Percentiles rank a stretch among this genome's conserved stretches.
phyloP scores from a whole-genome alignment of 805 yeast genomes.

The Candida ovalis region DNA sequence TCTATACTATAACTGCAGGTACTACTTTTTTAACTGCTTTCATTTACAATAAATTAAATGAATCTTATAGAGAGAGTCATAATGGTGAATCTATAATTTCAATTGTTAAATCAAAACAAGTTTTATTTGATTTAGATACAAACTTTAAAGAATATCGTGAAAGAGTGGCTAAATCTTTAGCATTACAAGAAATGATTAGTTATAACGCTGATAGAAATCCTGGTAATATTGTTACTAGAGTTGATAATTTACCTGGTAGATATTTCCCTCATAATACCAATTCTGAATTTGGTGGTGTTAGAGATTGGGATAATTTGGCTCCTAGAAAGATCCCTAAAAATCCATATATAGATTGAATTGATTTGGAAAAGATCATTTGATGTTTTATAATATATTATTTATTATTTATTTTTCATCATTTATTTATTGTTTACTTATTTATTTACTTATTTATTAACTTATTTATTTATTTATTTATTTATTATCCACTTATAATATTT shows the following conservation, averaged over 20 bases:
- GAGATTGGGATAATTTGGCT: slow-evolving; percentile 25
- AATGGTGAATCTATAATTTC: slow-evolving; percentile 26
- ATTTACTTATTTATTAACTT: slow-evolving; percentile 5
- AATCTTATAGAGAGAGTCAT: slow-evolving; percentile 45
- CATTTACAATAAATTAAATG: slow-evolving; percentile 46
- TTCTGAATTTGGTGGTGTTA: slow-evolving; percentile 25
- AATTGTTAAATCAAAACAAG: slow-evolving; percentile 12
- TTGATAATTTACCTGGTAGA: slow-evolving; percentile 32
- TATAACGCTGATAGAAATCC: slow-evolving; percentile 11
- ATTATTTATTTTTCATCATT: slow-evolving; percentile 6
- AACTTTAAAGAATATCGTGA: slow-evolving; percentile 21
- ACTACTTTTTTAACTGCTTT: slow-evolving; percentile 28
- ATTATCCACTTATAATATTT: slow-evolving; percentile 1
- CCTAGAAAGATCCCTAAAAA: slow-evolving; percentile 30
- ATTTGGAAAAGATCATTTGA: not conserved
- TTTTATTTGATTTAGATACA: slow-evolving; percentile 18
- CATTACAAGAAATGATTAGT: slow-evolving; percentile 19
- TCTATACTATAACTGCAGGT: slow-evolving; percentile 19
- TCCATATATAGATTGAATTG: slow-evolving; percentile 14
- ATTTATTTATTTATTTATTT: slow-evolving; percentile 5
- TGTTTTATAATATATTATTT: not conserved
- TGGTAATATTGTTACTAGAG: slow-evolving; percentile 17
- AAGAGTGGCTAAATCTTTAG: slow-evolving; percentile 20
- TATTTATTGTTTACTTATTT: not conserved
- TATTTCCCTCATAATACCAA: slow-evolving; percentile 25